Evolutionary conservation across 2,329 filamentous ascomycete genomes (phyloP), one percentile per base, ranked within the genome.

Genomic region (Nannizziopsis arthrosporioides): DNA sequence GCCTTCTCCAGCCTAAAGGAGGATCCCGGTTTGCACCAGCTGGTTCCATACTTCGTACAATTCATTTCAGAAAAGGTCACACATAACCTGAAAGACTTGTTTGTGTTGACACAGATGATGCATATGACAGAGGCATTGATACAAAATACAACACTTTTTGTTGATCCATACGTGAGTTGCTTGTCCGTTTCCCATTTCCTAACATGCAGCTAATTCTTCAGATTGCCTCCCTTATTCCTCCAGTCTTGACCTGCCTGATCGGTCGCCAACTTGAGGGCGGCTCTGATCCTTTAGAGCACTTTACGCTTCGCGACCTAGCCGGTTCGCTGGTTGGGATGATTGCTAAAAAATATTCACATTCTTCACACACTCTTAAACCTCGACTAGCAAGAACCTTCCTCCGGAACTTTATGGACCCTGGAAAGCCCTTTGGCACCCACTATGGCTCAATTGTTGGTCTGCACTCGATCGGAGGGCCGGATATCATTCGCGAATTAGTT

Each of bases 41-140:
- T 98, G 8, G 81, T 94, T 22, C 92, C 92, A 0, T 98, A 98
- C 68, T 95, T 96, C 59, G 83, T 94, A 51, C 88, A 93, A 63
- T 96, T 94, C 65, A 84, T 96, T 59, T 83, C 88, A 15, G 90
- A 95, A 64, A 92, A 94, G 66, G 87, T 98, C 44, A 96, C 92
- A 1, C 92, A 98, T 64, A 84, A 82, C 56, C 76, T 94, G 55
- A 89, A 94, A 67, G 85, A 94, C 63, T 76, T 89, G 2, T 95
- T 95, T 62, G 80, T 88, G 4, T 74, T 98, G 17, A 82, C 81
- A 15, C 87, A 93, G 64, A 92, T 94, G 79, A 90, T 98, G 84
- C 82, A 88, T 59, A 78, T 96, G 51, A 82, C 85, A 0, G 78
- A 85, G 43, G 86, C 90, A 1, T 73, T 98, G 44, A 83, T 95